Base-by-base conservation (phyloP, 495 filamentous ascomycete genomes). In the Hypoxylon subgilvum region DNA sequence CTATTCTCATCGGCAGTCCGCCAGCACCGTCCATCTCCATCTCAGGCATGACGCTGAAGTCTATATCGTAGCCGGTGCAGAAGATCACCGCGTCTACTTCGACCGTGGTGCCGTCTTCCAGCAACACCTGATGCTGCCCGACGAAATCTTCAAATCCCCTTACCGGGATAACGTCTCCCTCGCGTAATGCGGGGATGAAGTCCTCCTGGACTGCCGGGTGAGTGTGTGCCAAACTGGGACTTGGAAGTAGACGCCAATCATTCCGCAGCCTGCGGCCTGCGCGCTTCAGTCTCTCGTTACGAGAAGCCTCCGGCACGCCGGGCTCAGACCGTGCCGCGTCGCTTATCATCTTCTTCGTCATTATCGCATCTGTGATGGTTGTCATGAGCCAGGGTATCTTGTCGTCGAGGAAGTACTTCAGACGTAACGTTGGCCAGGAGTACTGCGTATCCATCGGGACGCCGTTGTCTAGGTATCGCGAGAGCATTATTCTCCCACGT, bases 21-120 rank as follows among this genome's bases (percentile, higher is more conserved):
- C 13, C 25, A 12, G 48, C 42, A 19, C 53, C 57, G 27, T 61
- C 59, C 49, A 59, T 58, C 40, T 63, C 53, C 18, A 59, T 19
- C 42, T 65, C 56, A 4, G 61, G 61, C 31, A 61, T 58, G 38
- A 67, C 61, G 32, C 49, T 46, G 23, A 69, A 63, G 43, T 67
- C 66, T 1, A 42, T 40, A 1, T 52, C 17, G 38, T 67, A 69
- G n/a, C 68, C 66, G 3, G 63, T 69, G 27, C 68, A 71, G 25
- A 55, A 67, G 22, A 71, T 66, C 25, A 69, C 53, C 1, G 52
- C 56, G 16, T 71, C 68, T 10, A 64, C 62, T 35, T 67, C 59
- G 13, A 66, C 22, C 17, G 32, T 23, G 1, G 35, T 48, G 8
- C 57, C 63, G 25, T 64, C 53, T 12, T 47, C 52, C 1, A 71